A percentile compares a stretch with the other conserved stretches of the same genome.
Evolutionary conservation across 352 stramenopile genomes (phyloP).

Genomic region (Phytophthora lateralis): DNA sequence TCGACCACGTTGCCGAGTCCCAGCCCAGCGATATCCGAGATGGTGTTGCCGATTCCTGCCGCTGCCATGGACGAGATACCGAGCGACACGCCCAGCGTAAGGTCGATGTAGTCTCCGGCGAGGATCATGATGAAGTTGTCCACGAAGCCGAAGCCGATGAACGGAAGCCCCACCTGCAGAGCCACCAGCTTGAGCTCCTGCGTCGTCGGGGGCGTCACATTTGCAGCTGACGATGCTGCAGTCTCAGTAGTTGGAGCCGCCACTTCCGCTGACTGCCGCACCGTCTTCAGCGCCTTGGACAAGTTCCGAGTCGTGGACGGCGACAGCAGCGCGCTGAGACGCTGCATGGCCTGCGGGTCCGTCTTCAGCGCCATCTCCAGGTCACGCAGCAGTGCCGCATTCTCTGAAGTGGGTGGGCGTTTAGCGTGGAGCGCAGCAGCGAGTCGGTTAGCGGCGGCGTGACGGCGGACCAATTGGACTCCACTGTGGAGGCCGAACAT

Average conservation of each 20-base stretch:
- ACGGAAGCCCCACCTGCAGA: constrained; percentile 86
- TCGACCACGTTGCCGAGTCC: constrained; percentile 86
- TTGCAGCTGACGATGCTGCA: constrained; percentile 1
- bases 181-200: constrained; percentile 71
- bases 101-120: constrained; percentile 87
- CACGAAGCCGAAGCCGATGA: constrained; percentile 98
- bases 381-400: constrained; percentile 45
- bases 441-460: constrained; percentile 1
- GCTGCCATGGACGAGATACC: constrained; percentile 90
- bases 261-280: constrained; percentile 6
- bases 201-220: constrained; percentile 34
- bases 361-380: constrained; percentile 43
- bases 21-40: constrained; percentile 72
- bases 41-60: constrained; percentile 85
- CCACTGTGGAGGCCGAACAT: constrained; percentile 24
- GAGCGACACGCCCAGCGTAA: constrained; percentile 78
- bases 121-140: constrained; percentile 97
- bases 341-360: constrained; percentile 37
- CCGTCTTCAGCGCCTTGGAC: constrained; percentile 43
- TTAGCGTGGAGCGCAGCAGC: constrained; percentile 31
- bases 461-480: constrained; percentile 2
- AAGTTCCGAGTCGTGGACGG: constrained; percentile 59
- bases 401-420: constrained; percentile 33
- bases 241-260: background rate
- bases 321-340: constrained; percentile 48